Evolutionary conservation across 2,329 filamentous ascomycete species (phyloP).

Genomic region (Rasamsonia emersonii): DNA sequence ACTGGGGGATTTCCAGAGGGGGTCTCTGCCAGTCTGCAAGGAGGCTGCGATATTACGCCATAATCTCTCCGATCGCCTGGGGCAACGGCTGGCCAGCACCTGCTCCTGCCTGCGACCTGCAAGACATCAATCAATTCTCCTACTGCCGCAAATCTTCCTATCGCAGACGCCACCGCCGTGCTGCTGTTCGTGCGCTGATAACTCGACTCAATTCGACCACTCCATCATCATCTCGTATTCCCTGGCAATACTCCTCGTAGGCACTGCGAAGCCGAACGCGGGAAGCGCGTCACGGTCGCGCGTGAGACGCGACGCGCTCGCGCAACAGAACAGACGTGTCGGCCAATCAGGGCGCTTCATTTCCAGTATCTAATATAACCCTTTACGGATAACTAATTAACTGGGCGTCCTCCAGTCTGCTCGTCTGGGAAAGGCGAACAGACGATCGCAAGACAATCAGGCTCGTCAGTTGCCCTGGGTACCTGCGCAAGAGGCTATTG

Average conservation of each 20-base stretch:
- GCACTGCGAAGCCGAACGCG: not conserved
- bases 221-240: not conserved
- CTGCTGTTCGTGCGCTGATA: constrained; percentile 3
- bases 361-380: too few species aligned
- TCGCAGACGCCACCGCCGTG: not conserved
- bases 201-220: not conserved
- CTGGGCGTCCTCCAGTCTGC: too few species aligned
- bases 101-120: constrained; percentile 3
- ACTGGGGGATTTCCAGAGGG: too few species aligned
- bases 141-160: constrained; percentile 7
- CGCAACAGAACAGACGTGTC: constrained; percentile 1
- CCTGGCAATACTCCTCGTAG: not conserved
- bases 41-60: too few species aligned
- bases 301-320: constrained; percentile 4
- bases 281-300: constrained; percentile 3
- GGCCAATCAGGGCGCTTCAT: constrained; percentile 3
- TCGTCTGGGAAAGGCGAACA: too few species aligned
- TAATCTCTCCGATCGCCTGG: constrained; percentile 5
- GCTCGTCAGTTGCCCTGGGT: too few species aligned
- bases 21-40: constrained; percentile 6
- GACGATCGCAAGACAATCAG: too few species aligned
- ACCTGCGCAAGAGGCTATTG: too few species aligned
- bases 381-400: too few species aligned
- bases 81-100: not conserved
- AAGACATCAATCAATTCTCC: constrained; percentile 6